Evolutionary conservation across 78 protist genomes (phyloP).

Genomic region (Capsaspora owczarzaki): DNA sequence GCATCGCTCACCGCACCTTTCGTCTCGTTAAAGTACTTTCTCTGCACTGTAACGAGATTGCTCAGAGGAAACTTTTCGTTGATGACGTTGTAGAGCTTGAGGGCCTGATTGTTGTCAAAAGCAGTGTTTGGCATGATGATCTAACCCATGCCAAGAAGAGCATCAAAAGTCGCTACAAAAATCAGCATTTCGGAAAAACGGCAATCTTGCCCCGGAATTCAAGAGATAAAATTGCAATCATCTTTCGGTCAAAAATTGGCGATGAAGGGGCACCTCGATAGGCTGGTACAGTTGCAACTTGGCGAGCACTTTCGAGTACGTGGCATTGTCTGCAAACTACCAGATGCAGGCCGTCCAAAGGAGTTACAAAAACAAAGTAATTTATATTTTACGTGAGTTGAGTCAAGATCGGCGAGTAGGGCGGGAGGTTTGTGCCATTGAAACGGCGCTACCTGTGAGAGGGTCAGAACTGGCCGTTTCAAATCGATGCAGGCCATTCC

Average conservation of each 20-base stretch:
- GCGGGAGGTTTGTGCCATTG: too few species aligned
- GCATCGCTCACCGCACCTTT: not conserved
- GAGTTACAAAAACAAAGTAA: not conserved
- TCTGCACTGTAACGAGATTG: not conserved
- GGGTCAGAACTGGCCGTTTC: not conserved
- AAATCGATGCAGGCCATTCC: not conserved
- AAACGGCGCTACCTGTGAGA: not conserved
- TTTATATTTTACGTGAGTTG: not conserved
- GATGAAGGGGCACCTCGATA: not conserved
- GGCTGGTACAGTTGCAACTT: not conserved
- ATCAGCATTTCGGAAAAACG: too few species aligned
- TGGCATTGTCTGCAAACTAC: not conserved
- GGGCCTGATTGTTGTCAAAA: not conserved
- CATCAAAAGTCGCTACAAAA: too few species aligned
- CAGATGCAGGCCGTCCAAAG: too few species aligned
- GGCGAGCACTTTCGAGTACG: not conserved
- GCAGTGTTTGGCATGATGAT: not conserved
- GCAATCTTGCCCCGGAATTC: too few species aligned
- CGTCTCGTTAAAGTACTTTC: constrained; percentile 8
- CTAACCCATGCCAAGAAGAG: too few species aligned
- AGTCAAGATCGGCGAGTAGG: too few species aligned
- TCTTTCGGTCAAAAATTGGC: too few species aligned
- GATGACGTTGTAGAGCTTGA: not conserved
- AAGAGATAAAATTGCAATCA: too few species aligned
- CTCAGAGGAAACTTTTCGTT: not conserved